Evolutionary conservation across 805 yeast species (phyloP).

Genomic region (Yarrowia sp.): DNA sequence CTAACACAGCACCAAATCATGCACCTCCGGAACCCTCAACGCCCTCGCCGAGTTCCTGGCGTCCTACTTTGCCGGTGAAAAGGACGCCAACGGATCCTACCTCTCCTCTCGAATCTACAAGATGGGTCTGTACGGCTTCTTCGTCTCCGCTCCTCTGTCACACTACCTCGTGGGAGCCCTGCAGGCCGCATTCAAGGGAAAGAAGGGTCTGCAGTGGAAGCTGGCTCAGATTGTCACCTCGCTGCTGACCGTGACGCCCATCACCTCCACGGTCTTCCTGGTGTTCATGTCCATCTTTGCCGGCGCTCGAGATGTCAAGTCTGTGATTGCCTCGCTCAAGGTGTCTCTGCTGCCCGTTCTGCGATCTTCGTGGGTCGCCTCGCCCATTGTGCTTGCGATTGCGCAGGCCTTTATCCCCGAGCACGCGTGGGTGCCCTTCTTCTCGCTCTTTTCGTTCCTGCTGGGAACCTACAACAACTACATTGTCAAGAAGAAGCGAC

Average conservation of each 20-base stretch:
- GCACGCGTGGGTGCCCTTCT: slow-evolving; percentile 44
- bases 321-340: slow-evolving; percentile 37
- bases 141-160: slow-evolving; percentile 42
- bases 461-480: slow-evolving; percentile 43
- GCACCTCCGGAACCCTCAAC: slow-evolving; percentile 41
- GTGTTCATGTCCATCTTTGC: slow-evolving; percentile 41
- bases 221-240: slow-evolving; percentile 41
- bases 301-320: slow-evolving; percentile 38
- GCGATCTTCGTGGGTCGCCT: slow-evolving; percentile 40
- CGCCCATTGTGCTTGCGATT: slow-evolving; percentile 41
- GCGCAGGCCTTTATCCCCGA: slow-evolving; percentile 43
- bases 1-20: slow-evolving; percentile 37
- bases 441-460: slow-evolving; percentile 41
- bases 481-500: slow-evolving; percentile 36
- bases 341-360: slow-evolving; percentile 39
- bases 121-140: slow-evolving; percentile 43
- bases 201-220: slow-evolving; percentile 36
- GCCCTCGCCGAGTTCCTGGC: slow-evolving; percentile 41
- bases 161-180: slow-evolving; percentile 39
- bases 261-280: slow-evolving; percentile 37
- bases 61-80: slow-evolving; percentile 40
- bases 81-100: slow-evolving; percentile 38
- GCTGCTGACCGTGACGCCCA: slow-evolving; percentile 40
- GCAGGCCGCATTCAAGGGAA: slow-evolving; percentile 40
- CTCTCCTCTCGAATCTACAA: slow-evolving; percentile 40